Base-by-base conservation (phyloP, 345 rosid species). In the Citrus australasica region DNA sequence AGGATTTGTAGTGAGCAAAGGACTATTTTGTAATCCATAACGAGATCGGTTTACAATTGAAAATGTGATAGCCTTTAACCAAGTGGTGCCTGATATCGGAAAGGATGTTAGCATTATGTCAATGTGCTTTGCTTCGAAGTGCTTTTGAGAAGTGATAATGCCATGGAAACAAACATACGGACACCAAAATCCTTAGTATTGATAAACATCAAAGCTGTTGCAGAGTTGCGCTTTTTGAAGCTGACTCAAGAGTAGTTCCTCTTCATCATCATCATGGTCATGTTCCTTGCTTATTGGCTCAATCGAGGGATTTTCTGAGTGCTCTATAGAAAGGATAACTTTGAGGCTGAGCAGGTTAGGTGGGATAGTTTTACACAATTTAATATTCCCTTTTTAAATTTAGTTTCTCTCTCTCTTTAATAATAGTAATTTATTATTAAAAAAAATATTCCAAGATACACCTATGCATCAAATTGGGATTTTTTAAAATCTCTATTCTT, bases 41-140 rank as follows among this genome's bases (percentile, higher is more conserved):
- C 42, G 69, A 2, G 73, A 67, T 66, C 82, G 53, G 24, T 72
- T 78, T 0, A 71, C 58, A 27, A 79, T 60, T 38, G 84, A 37
- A 9, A 78, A 7, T 35, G 79, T 35, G 22, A 85, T 84, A 27
- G 88, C 84, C 14, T 83, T 83, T 24, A 85, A 75, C 82, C 88
- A 83, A 75, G 83, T 78, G n/a, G 77, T 80, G 1, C 85, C 82
- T 4, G 84, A 71, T 78, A 78, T 83, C 5, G 81, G 84, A 53
- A 28, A 64, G 16, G 71, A 67, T 25, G 64, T 58, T 10, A 78
- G 5, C 38, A 85, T 17, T 16, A 80, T 64, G 7, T 85, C 83
- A 17, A 69, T 62, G 1, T 79, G 78, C 5, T 81, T 38, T 9
- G 76, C 76, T 60, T 80, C 17, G 40, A 78, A 82, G 25, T 67